Evolutionary conservation across 2,329 filamentous ascomycete genomes (phyloP), one percentile per base, ranked within the genome.

Genomic region (Triangularia setosa): DNA sequence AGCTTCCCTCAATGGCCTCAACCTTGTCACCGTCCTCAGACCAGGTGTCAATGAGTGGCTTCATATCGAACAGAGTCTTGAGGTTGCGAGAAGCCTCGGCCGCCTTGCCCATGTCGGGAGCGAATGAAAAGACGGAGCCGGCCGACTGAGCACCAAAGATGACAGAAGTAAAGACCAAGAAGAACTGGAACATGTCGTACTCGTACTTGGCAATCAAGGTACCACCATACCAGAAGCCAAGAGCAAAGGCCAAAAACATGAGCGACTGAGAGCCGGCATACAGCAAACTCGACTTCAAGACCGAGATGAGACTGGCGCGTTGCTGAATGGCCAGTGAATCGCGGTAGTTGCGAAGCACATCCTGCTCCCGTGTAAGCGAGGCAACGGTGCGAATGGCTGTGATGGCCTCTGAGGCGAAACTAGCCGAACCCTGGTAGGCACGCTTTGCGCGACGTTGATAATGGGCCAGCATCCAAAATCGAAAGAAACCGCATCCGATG

Each of bases 371-470:
- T 0, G 93, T 97, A 54, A 99, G 83, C 8, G 92, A 91, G 3
- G 93, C 94, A 9, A 98, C 93, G 1, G 95, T 98, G 60, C 94
- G 90, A 69, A 98, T 97, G 6, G 93, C 91, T 1, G 92, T 93
- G 30, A 96, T 96, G 53, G 93, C 93, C 77, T 99, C 95, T 56
- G 93, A 95, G 11, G 95, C 95, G 73, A 90, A 96, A 63, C 89
- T 90, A 7, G 94, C 94, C 64, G 92, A 94, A 64, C 84, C 80
- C 73, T 92, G 84, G 74, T 98, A 93, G 3, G 92, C 89, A 69
- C 83, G 82, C 80, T 95, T 96, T 1, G 92, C 89, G 24, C 91
- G 89, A 40, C 83, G 83, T 78, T 91, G 90, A 80, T 92, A 97
- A 68, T 87, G 84, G 1, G 91, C 88, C 27, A 79, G 70, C 68